phyloP scores from a whole-genome alignment of 352 stramenopile genomes.

The Phytophthora boehmeriae region DNA sequence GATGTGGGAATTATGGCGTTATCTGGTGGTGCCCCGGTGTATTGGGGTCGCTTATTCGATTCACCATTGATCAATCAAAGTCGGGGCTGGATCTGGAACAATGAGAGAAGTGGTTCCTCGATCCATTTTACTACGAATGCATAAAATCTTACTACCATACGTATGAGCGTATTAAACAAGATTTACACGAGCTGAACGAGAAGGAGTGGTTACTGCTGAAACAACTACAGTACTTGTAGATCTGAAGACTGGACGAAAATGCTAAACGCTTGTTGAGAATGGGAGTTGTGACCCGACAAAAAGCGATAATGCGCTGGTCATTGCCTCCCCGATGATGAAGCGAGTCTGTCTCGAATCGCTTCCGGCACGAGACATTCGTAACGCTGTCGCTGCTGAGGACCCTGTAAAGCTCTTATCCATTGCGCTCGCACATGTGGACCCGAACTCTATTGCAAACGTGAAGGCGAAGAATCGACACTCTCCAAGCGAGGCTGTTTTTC shows the following conservation, averaged over 20 bases:
- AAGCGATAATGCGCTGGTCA: background rate
- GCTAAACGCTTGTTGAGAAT: no score
- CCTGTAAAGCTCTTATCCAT: background rate
- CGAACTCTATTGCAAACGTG: background rate
- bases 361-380: slow-evolving; percentile 1
- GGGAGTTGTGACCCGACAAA: slow-evolving; percentile 1
- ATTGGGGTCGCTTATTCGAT: background rate
- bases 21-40: background rate
- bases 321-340: slow-evolving; percentile 7
- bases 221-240: background rate
- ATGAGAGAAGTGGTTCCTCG: slow-evolving; percentile 6
- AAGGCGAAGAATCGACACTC: background rate
- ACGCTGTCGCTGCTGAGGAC: slow-evolving; percentile 1
- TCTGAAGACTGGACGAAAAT: background rate
- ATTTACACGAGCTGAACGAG: background rate
- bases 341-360: slow-evolving; percentile 2
- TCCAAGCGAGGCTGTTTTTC: slow-evolving; percentile 2
- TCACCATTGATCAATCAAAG: slow-evolving; percentile 3
- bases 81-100: slow-evolving; percentile 1
- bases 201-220: slow-evolving; percentile 3
- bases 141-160: background rate
- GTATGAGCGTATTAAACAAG: background rate
- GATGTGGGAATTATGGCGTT: background rate
- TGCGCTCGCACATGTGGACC: slow-evolving; percentile 2
- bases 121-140: background rate